Conservation (phyloP, 495 filamentous ascomycete species). For the Lasiosphaeriaceae sp. region DNA sequence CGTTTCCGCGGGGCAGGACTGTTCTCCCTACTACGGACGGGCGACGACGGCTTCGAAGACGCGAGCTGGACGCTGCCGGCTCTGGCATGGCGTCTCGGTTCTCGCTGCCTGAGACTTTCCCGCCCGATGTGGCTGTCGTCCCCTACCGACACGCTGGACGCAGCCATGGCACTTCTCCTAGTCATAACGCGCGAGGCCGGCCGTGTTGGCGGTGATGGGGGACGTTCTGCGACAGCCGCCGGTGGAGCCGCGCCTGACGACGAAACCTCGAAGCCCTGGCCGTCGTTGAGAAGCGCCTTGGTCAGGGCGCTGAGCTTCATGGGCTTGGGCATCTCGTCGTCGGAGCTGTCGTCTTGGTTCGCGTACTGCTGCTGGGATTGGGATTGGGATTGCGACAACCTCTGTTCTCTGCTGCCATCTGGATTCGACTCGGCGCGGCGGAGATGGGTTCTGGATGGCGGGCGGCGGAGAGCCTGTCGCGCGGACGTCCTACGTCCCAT, state of each 20-base stretch:
- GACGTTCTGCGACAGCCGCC: conserved; percentile 47
- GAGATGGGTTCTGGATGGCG: conserved; percentile 28
- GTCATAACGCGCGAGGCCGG: conserved; percentile 51
- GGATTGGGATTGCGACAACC: conserved; percentile 21
- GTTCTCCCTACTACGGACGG: conserved; percentile 31
- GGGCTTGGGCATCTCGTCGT: conserved; percentile 65
- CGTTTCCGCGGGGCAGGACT: conserved; percentile 41
- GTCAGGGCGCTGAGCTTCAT: conserved; percentile 78
- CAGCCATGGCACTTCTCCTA: conserved; percentile 32
- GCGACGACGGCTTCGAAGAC: conserved; percentile 34
- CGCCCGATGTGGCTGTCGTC: conserved; percentile 18
- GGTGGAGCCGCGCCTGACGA: conserved; percentile 2
- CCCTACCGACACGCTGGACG: conserved; percentile 26
- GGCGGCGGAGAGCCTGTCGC: conserved; percentile 39
- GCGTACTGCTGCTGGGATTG: conserved; percentile 26
- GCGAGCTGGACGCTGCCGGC: conserved; percentile 34
- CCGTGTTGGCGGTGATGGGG: conserved; percentile 49
- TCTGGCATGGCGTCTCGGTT: conserved; percentile 36
- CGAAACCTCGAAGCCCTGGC: conserved; percentile 31
- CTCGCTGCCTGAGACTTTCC: conserved; percentile 14
- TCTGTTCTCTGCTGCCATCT: conserved; percentile 5
- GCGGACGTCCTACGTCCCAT: conserved; percentile 38
- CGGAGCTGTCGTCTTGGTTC: conserved; percentile 60
- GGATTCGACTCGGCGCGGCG: conserved; percentile 38
- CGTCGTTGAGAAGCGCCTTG: conserved; percentile 69